A percentile compares a stretch with the other conserved stretches of the same genome.
These are phyloP conservation scores for Logfia minima DNA, from an alignment of 129 eudicot species.

Conservation along the genomic window DNA sequence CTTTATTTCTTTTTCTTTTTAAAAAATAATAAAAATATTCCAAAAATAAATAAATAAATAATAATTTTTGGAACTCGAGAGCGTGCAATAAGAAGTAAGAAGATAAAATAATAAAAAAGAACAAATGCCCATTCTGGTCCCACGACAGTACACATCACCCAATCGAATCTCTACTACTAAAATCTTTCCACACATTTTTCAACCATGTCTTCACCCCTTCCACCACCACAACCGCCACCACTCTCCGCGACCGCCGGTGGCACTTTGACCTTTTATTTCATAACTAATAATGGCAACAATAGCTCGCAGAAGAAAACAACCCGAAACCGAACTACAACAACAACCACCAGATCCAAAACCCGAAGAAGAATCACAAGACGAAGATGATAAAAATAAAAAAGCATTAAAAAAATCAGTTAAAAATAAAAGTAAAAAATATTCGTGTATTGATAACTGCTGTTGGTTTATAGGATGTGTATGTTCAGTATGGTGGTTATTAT, in stretches of 20 bases:
- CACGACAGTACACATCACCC: not conserved
- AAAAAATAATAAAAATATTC: not conserved
- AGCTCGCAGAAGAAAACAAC: constrained; percentile 43
- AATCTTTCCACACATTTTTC: constrained; percentile 2
- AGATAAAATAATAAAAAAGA: not conserved
- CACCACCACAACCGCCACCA: not conserved
- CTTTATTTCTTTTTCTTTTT: no score
- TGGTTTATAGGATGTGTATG: constrained; percentile 89
- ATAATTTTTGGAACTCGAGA: not conserved
- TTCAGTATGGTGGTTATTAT: constrained; percentile 69
- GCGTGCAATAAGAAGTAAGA: not conserved
- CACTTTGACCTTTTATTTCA: not conserved
- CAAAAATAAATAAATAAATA: not conserved
- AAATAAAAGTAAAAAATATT: constrained; percentile 44
- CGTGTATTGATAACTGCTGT: constrained; percentile 83
- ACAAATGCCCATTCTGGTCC: not conserved
- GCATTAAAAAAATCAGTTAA: not conserved
- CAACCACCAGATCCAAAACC: constrained; percentile 14
- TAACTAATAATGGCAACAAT: constrained; percentile 39
- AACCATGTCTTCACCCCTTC: not conserved
- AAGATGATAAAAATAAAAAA: constrained; percentile 27
- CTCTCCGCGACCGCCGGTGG: not conserved
- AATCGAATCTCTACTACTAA: not conserved
- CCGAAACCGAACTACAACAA: constrained; percentile 27
- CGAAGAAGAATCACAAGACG: constrained; percentile 22